Evolutionary conservation across 2,329 filamentous ascomycete species (phyloP), one percentile per base, ranked within the genome.

Genomic region (Alternaria longipes): DNA sequence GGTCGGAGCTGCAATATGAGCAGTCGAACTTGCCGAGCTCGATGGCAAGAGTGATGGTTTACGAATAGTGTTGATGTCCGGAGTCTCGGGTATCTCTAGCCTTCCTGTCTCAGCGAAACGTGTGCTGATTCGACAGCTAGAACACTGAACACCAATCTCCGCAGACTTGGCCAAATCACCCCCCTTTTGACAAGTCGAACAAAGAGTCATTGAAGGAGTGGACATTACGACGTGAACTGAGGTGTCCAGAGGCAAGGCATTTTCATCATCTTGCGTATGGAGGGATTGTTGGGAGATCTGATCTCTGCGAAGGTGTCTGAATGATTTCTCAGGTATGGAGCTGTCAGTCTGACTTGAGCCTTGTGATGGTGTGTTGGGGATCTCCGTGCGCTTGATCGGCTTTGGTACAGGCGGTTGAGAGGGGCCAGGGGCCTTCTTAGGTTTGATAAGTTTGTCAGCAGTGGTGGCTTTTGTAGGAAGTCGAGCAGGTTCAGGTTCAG

Each of bases 1-100:
- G 24, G 14, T 18, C 22, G 32, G 12, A 38, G 18, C 20, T 38
- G 46, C 36, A 22, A 8, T 11, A 24, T n/a, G 20, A 26, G 16
- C 16, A 8, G 22, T 32, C 5, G 3, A 36, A 26, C 8, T 30
- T 20, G 16, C 5, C 11, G 34, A 26, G 24, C 34, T 55, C 12
- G 28, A 60, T 24, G 20, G 59, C 24, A 5, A 4, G 28, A 30
- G 12, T 44, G 12, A 26, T 2, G 8, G 11, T n/a, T 12, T 22
- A n/a, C 40, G 16, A 41, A 5, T 51, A 24, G 26, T 14, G 50
- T 41, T 32, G 14, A 41, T 32, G 32, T 61, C 47, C 6, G 69
- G 66, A 8, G 67, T 66, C 20, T 71, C 67, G 5, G 59, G 66
- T 58, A 68, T 70, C 11, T 66, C 66, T n/a, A 53, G 28, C 20